These are phyloP conservation scores for Lenwebbia sp. DNA, from an alignment of 345 rosid species.

Conservation along the genomic window DNA sequence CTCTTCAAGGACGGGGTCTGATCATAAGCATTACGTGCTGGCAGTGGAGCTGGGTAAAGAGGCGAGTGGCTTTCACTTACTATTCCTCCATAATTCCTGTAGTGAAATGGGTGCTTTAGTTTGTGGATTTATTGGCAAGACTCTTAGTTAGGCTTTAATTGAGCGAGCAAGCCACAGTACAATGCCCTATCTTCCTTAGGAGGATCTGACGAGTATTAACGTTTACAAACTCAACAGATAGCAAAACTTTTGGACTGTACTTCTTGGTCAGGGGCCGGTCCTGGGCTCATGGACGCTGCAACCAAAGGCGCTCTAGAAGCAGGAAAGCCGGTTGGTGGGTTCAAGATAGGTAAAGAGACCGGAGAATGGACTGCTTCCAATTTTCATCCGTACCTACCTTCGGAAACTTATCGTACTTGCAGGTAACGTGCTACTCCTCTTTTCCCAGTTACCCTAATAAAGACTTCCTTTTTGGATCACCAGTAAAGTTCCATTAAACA, in stretches of 20 bases:
- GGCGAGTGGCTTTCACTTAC: slow-evolving; percentile 24
- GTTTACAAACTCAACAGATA: slow-evolving; percentile 26
- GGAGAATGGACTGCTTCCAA: slow-evolving; percentile 90
- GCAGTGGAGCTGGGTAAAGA: slow-evolving; percentile 58
- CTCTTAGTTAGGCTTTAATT: neutral
- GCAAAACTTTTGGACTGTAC: slow-evolving; percentile 79
- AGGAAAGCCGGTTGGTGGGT: slow-evolving; percentile 72
- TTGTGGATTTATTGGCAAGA: neutral
- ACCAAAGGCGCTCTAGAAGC: slow-evolving; percentile 77
- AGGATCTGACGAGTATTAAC: neutral
- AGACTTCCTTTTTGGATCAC: neutral
- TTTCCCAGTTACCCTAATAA: neutral
- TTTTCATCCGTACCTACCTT: slow-evolving; percentile 70
- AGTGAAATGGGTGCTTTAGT: neutral
- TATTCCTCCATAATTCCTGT: neutral
- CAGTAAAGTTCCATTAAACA: neutral
- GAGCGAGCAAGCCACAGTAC: neutral
- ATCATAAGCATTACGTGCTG: slow-evolving; percentile 54
- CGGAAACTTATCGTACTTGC: slow-evolving; percentile 77
- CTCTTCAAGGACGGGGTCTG: slow-evolving; percentile 69
- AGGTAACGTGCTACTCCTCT: slow-evolving; percentile 27
- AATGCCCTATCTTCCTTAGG: neutral
- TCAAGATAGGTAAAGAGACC: slow-evolving; percentile 79
- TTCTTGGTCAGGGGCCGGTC: slow-evolving; percentile 95
- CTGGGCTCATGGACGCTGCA: slow-evolving; percentile 93